These are phyloP conservation scores for Puccinia brachypodii DNA, from an alignment of 1,284 basidiomycete species.

Conservation along the genomic window DNA sequence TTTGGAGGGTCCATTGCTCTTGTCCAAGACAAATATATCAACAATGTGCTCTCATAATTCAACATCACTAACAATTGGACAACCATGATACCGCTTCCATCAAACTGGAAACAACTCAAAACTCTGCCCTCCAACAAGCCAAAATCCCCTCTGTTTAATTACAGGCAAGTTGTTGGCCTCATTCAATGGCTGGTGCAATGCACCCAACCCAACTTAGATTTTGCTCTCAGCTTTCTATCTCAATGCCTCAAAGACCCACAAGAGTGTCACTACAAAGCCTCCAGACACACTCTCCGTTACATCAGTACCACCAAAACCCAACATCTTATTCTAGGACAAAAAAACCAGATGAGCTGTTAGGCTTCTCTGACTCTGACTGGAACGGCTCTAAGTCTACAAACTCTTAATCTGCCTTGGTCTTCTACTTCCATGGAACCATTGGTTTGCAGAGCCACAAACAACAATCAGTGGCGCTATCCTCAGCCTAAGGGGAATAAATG, in stretches of 20 bases:
- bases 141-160: background rate
- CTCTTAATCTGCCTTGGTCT: background rate
- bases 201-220: background rate
- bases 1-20: background rate
- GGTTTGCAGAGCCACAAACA: background rate
- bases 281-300: background rate
- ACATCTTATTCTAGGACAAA: background rate
- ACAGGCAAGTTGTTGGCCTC: background rate
- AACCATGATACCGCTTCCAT: too few relatives aligned
- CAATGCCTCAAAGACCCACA: background rate
- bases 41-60: background rate
- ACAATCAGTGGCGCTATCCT: background rate
- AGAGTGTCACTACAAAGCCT: background rate
- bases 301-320: background rate
- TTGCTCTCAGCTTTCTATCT: background rate
- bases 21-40: background rate
- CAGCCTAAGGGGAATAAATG: background rate
- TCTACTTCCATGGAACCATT: background rate
- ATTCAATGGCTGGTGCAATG: background rate
- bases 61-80: background rate
- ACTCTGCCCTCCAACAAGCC: background rate
- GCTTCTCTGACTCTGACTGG: conserved; percentile 17
- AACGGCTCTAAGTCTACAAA: background rate
- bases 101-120: background rate
- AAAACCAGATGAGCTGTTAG: background rate